phyloP scores from a whole-genome alignment of 2,329 filamentous ascomycete species.

The Ilyonectria destructans region DNA sequence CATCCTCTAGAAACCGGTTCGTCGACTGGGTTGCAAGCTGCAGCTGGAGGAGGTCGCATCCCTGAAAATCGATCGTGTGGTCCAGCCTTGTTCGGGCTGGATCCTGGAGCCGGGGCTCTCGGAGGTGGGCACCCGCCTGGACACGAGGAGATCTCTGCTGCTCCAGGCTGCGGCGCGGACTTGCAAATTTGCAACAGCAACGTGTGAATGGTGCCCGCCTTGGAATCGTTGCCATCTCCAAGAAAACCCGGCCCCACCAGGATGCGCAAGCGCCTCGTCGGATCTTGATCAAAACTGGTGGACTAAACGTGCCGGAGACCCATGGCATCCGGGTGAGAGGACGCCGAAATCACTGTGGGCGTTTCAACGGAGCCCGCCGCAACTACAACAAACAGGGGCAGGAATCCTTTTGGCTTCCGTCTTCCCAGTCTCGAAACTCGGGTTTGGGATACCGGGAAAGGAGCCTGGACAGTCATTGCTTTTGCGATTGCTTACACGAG shows the following conservation, averaged over 20 bases:
- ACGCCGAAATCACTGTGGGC: constrained; percentile 36
- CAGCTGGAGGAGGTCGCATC: constrained; percentile 34
- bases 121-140: constrained; percentile 40
- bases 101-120: constrained; percentile 31
- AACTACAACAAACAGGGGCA: constrained; percentile 40
- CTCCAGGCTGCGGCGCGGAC: constrained; percentile 36
- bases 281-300: constrained; percentile 48
- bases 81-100: constrained; percentile 39
- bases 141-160: constrained; percentile 47
- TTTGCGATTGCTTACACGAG: constrained; percentile 21
- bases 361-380: constrained; percentile 40
- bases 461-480: constrained; percentile 22
- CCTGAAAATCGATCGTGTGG: constrained; percentile 34
- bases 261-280: constrained; percentile 48
- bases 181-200: constrained; percentile 44
- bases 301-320: constrained; percentile 43
- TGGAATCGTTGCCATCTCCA: constrained; percentile 37
- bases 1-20: constrained; percentile 42
- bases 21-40: constrained; percentile 37
- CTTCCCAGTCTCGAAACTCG: constrained; percentile 10
- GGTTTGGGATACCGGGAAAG: background rate
- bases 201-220: constrained; percentile 51
- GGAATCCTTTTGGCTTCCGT: constrained; percentile 30
- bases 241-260: constrained; percentile 37
- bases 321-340: constrained; percentile 34